Conservation (phyloP, 148 eudicot genomes). For the Persicaria tinctoria region DNA sequence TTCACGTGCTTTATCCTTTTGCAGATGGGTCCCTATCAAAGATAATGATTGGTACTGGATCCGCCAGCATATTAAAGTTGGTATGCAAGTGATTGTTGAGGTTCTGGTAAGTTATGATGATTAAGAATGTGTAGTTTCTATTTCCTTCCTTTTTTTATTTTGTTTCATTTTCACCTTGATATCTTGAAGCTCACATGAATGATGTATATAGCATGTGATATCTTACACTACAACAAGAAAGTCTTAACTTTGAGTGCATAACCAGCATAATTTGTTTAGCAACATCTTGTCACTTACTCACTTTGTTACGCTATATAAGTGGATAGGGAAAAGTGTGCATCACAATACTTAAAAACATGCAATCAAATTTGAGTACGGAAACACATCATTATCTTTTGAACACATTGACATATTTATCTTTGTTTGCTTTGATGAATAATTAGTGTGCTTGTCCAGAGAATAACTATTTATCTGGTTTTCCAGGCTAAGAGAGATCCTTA, state of each 20-base stretch:
- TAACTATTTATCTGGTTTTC: constrained; percentile 20
- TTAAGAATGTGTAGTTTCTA: not conserved
- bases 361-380: not conserved
- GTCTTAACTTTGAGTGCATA: not conserved
- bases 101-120: constrained; percentile 59
- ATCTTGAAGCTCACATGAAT: not conserved
- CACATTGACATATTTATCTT: not conserved
- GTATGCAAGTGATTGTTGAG: constrained; percentile 90
- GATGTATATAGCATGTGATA: not conserved
- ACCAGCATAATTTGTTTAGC: not conserved
- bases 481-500: constrained; percentile 99
- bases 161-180: not conserved
- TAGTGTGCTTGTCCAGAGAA: constrained; percentile 3
- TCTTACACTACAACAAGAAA: not conserved
- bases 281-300: not conserved
- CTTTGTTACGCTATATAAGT: not conserved
- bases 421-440: not conserved
- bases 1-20: constrained; percentile 18
- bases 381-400: not conserved
- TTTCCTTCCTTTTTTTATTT: not conserved
- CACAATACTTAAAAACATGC: not conserved
- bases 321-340: not conserved
- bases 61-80: constrained; percentile 96
- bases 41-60: constrained; percentile 99
- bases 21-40: constrained; percentile 95